Evolutionary conservation across 2,329 filamentous ascomycete species (phyloP), one percentile per base, ranked within the genome.

Genomic region (Colletotrichum kahawae): DNA sequence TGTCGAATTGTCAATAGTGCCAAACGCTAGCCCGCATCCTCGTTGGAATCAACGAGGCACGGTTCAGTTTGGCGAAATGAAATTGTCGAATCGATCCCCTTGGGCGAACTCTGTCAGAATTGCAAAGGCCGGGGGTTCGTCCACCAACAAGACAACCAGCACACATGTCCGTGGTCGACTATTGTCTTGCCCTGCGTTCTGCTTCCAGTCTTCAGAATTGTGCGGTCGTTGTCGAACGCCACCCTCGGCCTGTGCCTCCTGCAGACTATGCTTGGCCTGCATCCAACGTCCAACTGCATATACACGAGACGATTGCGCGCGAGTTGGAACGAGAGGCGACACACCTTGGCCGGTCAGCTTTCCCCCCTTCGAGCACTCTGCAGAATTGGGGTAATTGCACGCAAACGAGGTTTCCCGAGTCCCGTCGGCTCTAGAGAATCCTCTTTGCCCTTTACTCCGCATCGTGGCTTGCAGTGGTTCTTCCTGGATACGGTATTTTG

Each of bases 181-280:
- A 27, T 69, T n/a, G 21, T 57, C 57, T 7, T 34, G 43, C 63
- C 33, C 21, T 60, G 57, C 57, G 8, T 43, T n/a, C 34, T n/a
- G 12, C 7, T 27, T 24, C 33, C 34, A 31, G 38, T 63, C n/a
- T 59, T 33, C 62, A 57, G 18, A 34, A 21, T 51, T 31, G 9
- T 57, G 33, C 48, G 24, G 24, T 27, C 18, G 24, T 12, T 27
- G 33, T 48, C 48, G 66, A 66, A 65, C 59, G 71, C 71, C 71
- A 74, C 54, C 66, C 67, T 59, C 67, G 60, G 72, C 72, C 62
- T 51, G 62, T 56, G 56, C 63, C 56, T 72, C 56, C 31, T 67
- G 72, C 57, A 64, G 69, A 75, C 16, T 34, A n/a, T 31, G 57
- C 72, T 72, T 75, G 72, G 72, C 72, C 24, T 71, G 71, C 69